Percentiles rank a stretch among this genome's conserved stretches.
Conservation (phyloP, 2,329 filamentous ascomycete species). For the Penicillium sp. region DNA sequence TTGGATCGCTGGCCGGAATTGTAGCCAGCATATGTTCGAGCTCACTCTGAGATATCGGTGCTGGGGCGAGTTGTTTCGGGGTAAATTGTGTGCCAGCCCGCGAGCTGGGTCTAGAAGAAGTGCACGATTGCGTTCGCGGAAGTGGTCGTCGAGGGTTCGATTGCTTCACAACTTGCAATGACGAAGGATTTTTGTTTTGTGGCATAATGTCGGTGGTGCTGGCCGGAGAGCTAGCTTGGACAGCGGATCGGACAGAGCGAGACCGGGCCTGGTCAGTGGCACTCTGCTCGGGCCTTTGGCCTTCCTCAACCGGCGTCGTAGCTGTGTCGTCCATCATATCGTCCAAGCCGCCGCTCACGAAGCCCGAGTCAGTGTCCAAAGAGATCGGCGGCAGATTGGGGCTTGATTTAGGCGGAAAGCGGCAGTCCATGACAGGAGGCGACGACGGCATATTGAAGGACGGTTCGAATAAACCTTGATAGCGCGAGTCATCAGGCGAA, state of each 20-base stretch:
- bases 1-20: constrained; percentile 58
- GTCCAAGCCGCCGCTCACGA: constrained; percentile 79
- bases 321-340: constrained; percentile 68
- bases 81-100: constrained; percentile 39
- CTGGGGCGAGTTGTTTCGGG: constrained; percentile 44
- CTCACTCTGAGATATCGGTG: constrained; percentile 41
- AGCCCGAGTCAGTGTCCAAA: constrained; percentile 70
- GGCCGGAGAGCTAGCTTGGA: constrained; percentile 33
- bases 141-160: constrained; percentile 18
- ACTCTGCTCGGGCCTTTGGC: constrained; percentile 23
- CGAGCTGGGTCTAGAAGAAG: constrained; percentile 43
- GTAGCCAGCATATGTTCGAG: constrained; percentile 35
- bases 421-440: constrained; percentile 74
- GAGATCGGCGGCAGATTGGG: constrained; percentile 70
- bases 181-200: constrained; percentile 22
- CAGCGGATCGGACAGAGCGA: constrained; percentile 28
- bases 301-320: constrained; percentile 32
- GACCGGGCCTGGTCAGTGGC: constrained; percentile 24
- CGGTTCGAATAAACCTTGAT: constrained; percentile 63
- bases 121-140: constrained; percentile 32
- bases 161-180: constrained; percentile 28
- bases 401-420: constrained; percentile 73
- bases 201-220: constrained; percentile 23
- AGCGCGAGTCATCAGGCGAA: constrained; percentile 56
- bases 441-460: constrained; percentile 87